These are phyloP conservation scores for Coccomyxa sp. DNA, from an alignment of 139 green algal genomes.

Conservation along the genomic window DNA sequence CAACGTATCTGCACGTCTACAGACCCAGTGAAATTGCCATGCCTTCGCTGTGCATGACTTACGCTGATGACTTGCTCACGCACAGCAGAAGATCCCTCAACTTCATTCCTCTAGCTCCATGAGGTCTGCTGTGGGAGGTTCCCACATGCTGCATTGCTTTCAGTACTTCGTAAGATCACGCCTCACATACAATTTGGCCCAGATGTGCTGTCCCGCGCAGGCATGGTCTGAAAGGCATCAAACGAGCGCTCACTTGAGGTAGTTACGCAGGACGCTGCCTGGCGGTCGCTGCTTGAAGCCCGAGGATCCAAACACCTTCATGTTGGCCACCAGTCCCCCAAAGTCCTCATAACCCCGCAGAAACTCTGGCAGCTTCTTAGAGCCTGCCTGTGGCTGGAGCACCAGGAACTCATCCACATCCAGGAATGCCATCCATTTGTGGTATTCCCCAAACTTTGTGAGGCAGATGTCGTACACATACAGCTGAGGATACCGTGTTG, in stretches of 20 bases:
- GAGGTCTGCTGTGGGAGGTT: too few relatives aligned
- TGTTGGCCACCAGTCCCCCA: neutral
- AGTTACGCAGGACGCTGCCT: slow-evolving; percentile 21
- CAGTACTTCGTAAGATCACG: too few relatives aligned
- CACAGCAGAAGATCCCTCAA: too few relatives aligned
- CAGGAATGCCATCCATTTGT: neutral
- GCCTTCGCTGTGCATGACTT: too few relatives aligned
- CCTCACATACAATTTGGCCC: too few relatives aligned
- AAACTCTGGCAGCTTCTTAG: neutral
- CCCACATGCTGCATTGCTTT: too few relatives aligned
- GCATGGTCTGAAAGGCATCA: too few relatives aligned
- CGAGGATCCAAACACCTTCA: slow-evolving; percentile 29
- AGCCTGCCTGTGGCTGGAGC: neutral
- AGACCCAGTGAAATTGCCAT: too few relatives aligned
- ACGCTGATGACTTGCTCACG: too few relatives aligned
- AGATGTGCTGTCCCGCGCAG: too few relatives aligned
- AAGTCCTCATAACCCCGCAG: neutral
- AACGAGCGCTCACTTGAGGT: slow-evolving; percentile 2
- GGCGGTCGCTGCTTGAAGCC: slow-evolving; percentile 13
- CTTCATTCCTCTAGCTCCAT: too few relatives aligned
- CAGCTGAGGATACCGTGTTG: neutral
- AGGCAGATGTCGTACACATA: neutral
- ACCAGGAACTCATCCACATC: neutral
- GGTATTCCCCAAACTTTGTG: neutral
- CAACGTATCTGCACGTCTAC: too few relatives aligned